phyloP scores from a whole-genome alignment of 257 asterid genomes.

The Forsythia suspensa region DNA sequence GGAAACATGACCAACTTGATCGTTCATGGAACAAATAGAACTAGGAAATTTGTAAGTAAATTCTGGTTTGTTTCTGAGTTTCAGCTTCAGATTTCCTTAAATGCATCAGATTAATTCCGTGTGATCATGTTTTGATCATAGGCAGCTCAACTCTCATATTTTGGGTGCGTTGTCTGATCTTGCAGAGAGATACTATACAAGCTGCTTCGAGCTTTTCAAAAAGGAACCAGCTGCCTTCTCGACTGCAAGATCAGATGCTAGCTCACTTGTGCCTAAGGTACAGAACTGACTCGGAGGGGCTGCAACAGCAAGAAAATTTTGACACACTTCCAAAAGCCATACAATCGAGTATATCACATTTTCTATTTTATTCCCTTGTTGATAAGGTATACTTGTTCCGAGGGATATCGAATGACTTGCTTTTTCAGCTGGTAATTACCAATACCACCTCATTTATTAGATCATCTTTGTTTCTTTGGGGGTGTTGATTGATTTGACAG shows the following conservation, averaged over 20 bases:
- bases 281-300: conserved; percentile 57
- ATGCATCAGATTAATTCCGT: not conserved
- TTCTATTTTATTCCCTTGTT: conserved; percentile 48
- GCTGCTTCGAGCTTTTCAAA: conserved; percentile 57
- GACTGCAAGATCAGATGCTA: conserved; percentile 64
- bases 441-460: not conserved
- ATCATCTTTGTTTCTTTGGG: not conserved
- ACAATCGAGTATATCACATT: conserved; percentile 48
- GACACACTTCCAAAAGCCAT: conserved; percentile 61
- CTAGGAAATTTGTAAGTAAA: conserved; percentile 50
- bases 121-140: not conserved
- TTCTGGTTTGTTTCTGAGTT: not conserved
- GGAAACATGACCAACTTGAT: conserved; percentile 66
- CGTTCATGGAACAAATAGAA: conserved; percentile 57
- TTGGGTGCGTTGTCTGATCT: not conserved
- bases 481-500: too few relatives aligned
- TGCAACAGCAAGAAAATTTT: conserved; percentile 57
- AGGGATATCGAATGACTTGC: conserved; percentile 56
- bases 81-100: not conserved
- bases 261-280: conserved; percentile 55
- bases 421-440: conserved; percentile 51
- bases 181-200: conserved; percentile 58
- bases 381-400: conserved; percentile 58
- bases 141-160: not conserved
- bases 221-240: conserved; percentile 52